phyloP scores from a whole-genome alignment of 106 monocot species.

The Posidonia australis region DNA sequence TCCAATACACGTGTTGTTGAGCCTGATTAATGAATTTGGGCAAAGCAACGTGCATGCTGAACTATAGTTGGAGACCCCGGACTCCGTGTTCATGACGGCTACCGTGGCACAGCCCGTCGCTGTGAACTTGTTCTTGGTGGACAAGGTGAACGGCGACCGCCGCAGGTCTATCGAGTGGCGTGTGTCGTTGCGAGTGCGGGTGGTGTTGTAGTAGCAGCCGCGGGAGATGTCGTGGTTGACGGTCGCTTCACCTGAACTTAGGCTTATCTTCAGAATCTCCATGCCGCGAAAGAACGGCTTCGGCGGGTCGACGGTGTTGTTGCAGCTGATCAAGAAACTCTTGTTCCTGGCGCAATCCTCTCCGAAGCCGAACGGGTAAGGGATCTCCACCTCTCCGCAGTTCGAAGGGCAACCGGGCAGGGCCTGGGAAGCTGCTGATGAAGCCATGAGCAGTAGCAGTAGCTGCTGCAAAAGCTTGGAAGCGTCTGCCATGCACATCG shows the following conservation, averaged over 20 bases:
- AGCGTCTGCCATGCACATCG: too few relatives aligned
- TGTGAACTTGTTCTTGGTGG: background rate
- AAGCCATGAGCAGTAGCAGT: background rate
- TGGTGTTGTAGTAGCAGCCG: background rate
- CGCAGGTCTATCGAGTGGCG: too few relatives aligned
- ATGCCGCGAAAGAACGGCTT: background rate
- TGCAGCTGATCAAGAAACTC: background rate
- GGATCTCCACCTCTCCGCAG: too few relatives aligned
- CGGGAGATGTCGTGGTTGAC: background rate
- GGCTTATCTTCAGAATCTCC: background rate
- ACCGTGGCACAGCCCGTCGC: background rate
- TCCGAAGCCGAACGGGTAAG: constrained; percentile 9
- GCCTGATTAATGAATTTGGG: too few relatives aligned
- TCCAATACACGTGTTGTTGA: too few relatives aligned
- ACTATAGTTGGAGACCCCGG: background rate
- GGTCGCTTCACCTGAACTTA: too few relatives aligned
- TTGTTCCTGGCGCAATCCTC: background rate
- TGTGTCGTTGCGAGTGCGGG: too few relatives aligned
- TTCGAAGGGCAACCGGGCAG: background rate
- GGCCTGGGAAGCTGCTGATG: background rate
- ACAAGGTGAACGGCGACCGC: background rate
- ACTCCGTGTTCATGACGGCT: background rate
- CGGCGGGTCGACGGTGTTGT: background rate
- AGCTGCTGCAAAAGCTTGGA: too few relatives aligned
- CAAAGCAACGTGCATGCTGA: too few relatives aligned